Evolutionary conservation across 2,329 filamentous ascomycete species (phyloP).

Genomic region (Diaporthe longicolla): DNA sequence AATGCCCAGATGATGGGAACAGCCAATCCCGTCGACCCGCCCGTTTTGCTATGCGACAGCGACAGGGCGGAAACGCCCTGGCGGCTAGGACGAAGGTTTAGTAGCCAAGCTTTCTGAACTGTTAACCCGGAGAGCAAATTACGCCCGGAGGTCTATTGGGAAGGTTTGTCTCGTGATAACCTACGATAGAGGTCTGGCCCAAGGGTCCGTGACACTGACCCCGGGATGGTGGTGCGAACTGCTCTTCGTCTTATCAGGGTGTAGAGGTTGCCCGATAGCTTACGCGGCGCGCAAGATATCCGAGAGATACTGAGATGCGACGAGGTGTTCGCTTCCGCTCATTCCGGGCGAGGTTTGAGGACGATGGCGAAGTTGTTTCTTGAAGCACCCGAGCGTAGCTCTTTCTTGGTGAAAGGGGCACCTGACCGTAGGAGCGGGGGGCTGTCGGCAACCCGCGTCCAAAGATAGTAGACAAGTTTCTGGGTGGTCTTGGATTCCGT

Average conservation of each 20-base stretch:
- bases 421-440: conserved; percentile 42
- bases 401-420: conserved; percentile 75
- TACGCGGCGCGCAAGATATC: conserved; percentile 9
- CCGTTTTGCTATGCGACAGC: conserved; percentile 16
- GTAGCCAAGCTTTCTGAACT: conserved; percentile 3
- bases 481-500: conserved; percentile 79
- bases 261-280: conserved; percentile 4
- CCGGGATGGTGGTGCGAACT: conserved; percentile 24
- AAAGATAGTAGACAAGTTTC: conserved; percentile 93
- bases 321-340: conserved; percentile 7
- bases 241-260: conserved; percentile 4
- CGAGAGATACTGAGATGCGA: not conserved
- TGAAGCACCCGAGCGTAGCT: conserved; percentile 79
- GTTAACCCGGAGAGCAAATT: conserved; percentile 31
- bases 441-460: conserved; percentile 64
- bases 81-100: conserved; percentile 38
- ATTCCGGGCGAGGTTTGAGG: conserved; percentile 57
- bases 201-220: conserved; percentile 27
- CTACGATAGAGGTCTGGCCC: conserved; percentile 42
- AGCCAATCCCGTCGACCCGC: conserved; percentile 21
- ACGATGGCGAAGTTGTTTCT: conserved; percentile 95
- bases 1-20: conserved; percentile 17
- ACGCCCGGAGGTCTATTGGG: conserved; percentile 13
- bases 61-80: conserved; percentile 32
- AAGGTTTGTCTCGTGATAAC: conserved; percentile 29